Evolutionary conservation across 164 flowering plant genomes (phyloP).

Genomic region (Tetrastigma voinierianum): DNA sequence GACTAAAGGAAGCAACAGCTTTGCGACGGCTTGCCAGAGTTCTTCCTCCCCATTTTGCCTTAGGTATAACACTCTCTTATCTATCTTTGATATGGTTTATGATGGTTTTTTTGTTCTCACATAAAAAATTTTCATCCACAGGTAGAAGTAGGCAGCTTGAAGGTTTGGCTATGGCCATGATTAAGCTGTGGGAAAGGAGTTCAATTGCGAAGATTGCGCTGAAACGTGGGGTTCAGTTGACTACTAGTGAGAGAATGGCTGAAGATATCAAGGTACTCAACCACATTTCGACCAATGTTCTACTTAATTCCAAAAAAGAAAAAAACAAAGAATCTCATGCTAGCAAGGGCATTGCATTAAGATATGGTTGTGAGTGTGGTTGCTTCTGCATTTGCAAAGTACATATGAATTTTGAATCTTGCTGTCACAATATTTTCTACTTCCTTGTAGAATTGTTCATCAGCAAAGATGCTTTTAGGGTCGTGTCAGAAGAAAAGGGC

Average conservation of each 20-base stretch:
- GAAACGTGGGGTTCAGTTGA: conserved; percentile 90
- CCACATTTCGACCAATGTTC: too few species aligned
- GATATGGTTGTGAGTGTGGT: too few species aligned
- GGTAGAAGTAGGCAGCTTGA: conserved; percentile 94
- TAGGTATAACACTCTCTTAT: conserved; percentile 45
- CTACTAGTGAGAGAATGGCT: conserved; percentile 93
- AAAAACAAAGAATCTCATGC: too few species aligned
- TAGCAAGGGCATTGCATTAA: too few species aligned
- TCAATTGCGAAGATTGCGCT: conserved; percentile 83
- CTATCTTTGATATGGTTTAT: background rate
- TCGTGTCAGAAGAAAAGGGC: too few species aligned
- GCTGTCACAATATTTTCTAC: too few species aligned
- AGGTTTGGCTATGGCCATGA: conserved; percentile 86
- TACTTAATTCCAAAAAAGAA: too few species aligned
- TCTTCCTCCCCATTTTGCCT: conserved; percentile 94
- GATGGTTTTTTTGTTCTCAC: background rate
- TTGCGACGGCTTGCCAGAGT: conserved; percentile 74
- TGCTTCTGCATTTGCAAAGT: too few species aligned
- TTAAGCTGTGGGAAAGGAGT: conserved; percentile 86
- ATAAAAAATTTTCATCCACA: conserved; percentile 20
- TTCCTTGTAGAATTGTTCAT: too few species aligned
- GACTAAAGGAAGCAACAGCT: conserved; percentile 60
- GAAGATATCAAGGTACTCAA: conserved; percentile 79
- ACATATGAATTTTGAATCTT: too few species aligned
- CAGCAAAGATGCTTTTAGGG: too few species aligned